These are phyloP conservation scores for Madurella mycetomatis DNA, from an alignment of 2,329 filamentous ascomycete genomes.

Conservation along the genomic window DNA sequence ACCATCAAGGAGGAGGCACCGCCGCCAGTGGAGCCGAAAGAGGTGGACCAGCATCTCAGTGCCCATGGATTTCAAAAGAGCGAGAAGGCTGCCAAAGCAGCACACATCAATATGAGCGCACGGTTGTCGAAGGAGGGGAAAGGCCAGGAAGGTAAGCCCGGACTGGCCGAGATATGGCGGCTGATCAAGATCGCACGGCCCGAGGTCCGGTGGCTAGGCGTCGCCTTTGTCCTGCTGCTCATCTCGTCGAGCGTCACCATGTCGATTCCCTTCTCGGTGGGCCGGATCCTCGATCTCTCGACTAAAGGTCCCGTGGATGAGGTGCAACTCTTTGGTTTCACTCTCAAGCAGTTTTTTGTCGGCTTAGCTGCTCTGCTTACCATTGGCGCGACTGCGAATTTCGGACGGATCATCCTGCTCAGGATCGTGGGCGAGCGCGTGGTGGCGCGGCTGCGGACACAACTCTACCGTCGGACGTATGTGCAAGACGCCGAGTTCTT, in stretches of 20 bases:
- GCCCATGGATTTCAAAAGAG: conserved; percentile 51
- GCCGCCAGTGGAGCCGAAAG: conserved; percentile 15
- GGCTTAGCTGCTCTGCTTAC: conserved; percentile 73
- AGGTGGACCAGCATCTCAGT: conserved; percentile 29
- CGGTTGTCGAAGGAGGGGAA: conserved; percentile 80
- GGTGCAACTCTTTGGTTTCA: conserved; percentile 73
- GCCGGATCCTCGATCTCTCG: conserved; percentile 88
- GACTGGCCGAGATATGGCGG: conserved; percentile 74
- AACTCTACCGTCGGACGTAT: conserved; percentile 86
- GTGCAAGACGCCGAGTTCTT: conserved; percentile 99
- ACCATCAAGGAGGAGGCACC: conserved; percentile 8
- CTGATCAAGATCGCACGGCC: conserved; percentile 85
- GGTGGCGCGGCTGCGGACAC: conserved; percentile 81
- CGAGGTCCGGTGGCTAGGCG: conserved; percentile 69
- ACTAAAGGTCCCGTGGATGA: conserved; percentile 67
- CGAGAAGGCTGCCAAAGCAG: conserved; percentile 80
- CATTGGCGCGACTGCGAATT: conserved; percentile 84
- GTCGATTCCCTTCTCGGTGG: conserved; percentile 94
- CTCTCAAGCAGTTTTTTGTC: conserved; percentile 81
- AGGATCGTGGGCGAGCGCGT: conserved; percentile 94
- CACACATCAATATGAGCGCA: conserved; percentile 84
- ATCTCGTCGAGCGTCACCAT: conserved; percentile 91
- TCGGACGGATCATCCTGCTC: conserved; percentile 86
- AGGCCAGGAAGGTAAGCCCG: conserved; percentile 52
- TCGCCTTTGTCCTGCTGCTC: conserved; percentile 80